Base-by-base conservation (phyloP, 2,329 filamentous ascomycete genomes). In the Leptographium galeiforme region DNA sequence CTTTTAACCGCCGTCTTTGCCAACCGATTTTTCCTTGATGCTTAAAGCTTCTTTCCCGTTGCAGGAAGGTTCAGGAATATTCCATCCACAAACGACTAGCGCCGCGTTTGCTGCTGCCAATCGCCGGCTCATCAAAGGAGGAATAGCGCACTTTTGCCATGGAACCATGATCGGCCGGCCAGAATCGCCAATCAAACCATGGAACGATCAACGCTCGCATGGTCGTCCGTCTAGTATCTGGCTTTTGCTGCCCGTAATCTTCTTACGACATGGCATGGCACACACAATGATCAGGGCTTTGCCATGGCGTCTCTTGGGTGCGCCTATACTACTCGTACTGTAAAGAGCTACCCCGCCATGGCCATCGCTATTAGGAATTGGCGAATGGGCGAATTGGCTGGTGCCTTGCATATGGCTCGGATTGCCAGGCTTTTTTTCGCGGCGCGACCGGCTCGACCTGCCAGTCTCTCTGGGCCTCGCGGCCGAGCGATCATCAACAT, bases 31-130 rank as follows among this genome's bases (percentile, higher is more conserved):
- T 38, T 55, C 44, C 47, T 43, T 8, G 49, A 38, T 44, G 45
- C 48, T 47, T 18, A 54, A 56, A 57, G 60, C 55, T 57, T 55
- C 57, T 60, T 61, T 53, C 54, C 57, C 44, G 39, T 53, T 63
- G 60, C 61, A 60, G 61, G 64, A 66, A 65, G 52, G 48, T 67
- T 68, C 66, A 63, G 25, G 65, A 68, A 67, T 57, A 55, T 67
- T 67, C 66, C 56, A 59, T 62, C 58, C 13, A 52, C 63, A 59
- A 4, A 4, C 57, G 62, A 49, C 57, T 65, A 66, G 62, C 41
- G 41, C 12, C 8, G 6, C 12, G 16, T 44, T 7, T 40, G 6
- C 16, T 8, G 14, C 41, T 25, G 14, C 19, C 11, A 25, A 14
- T 19, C 2, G 12, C 34, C 34, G 34, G 8, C 8, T 4, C 12